Conservation (phyloP, 805 yeast species). For the Saccharomycopsis capsularis region DNA sequence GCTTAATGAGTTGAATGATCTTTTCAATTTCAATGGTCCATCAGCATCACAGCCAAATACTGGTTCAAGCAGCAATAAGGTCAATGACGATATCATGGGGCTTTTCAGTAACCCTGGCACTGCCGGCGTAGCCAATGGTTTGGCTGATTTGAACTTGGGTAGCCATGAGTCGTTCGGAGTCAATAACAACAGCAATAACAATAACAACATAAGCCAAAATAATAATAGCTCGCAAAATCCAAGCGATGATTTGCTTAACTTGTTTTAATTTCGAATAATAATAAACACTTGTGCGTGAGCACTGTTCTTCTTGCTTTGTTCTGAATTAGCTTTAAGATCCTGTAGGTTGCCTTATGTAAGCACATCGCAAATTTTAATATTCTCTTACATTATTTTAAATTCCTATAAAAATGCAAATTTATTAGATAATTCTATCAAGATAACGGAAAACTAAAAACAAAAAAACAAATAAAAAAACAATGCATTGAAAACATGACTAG, state of each 20-base stretch:
- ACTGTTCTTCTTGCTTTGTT: too few relatives aligned
- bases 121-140: constrained; percentile 15
- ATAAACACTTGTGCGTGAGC: too few relatives aligned
- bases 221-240: constrained; percentile 5
- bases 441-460: too few relatives aligned
- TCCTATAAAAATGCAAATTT: too few relatives aligned
- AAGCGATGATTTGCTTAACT: constrained; percentile 16
- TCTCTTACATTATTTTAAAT: too few relatives aligned
- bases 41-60: constrained; percentile 1
- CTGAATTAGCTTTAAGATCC: too few relatives aligned
- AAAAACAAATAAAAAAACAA: too few relatives aligned
- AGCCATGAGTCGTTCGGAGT: background rate
- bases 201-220: background rate
- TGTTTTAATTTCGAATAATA: too few relatives aligned
- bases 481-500: too few relatives aligned
- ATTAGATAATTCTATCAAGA: too few relatives aligned
- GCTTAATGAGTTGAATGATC: constrained; percentile 69
- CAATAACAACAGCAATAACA: background rate
- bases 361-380: too few relatives aligned
- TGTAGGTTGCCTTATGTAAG: too few relatives aligned
- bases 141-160: constrained; percentile 13
- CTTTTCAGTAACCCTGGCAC: constrained; percentile 17
- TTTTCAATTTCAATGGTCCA: constrained; percentile 38
- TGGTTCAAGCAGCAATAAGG: background rate
- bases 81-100: constrained; percentile 18